Evolutionary conservation across 129 eudicot species (phyloP).

Genomic region (Silybum marianum): DNA sequence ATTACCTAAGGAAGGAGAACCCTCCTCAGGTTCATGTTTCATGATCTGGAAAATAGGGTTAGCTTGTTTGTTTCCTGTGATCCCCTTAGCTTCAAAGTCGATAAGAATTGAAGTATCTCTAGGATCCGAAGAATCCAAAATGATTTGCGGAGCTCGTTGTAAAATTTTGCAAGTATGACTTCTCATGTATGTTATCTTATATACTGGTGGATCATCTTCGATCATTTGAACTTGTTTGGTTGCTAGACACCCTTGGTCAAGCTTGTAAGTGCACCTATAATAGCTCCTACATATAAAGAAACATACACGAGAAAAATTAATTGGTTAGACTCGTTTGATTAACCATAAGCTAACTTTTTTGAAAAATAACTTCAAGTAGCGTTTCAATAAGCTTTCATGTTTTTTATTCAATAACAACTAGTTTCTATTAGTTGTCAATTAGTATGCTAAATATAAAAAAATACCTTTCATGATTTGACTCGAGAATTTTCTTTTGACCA

Average conservation of each 20-base stretch:
- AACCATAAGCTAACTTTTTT: no score
- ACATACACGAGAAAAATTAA: not conserved
- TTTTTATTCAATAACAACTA: no score
- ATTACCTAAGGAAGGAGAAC: not conserved
- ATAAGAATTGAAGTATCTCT: constrained; percentile 36
- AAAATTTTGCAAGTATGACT: constrained; percentile 43
- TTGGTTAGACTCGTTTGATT: not conserved
- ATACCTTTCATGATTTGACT: constrained; percentile 54
- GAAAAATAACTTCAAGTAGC: no score
- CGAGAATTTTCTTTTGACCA: constrained; percentile 61
- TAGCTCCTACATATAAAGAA: constrained; percentile 44
- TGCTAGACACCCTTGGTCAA: constrained; percentile 50
- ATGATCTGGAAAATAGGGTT: not conserved
- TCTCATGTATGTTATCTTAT: constrained; percentile 36
- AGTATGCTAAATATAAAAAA: not conserved
- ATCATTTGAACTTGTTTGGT: constrained; percentile 49
- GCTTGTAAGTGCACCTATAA: constrained; percentile 54
- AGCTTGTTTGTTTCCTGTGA: not conserved
- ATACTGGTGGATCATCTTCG: constrained; percentile 28
- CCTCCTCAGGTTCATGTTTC: not conserved
- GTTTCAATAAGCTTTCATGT: no score
- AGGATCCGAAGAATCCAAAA: constrained; percentile 17
- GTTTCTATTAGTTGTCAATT: no score
- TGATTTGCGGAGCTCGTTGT: constrained; percentile 20
- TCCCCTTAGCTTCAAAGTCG: constrained; percentile 21